These are phyloP conservation scores for Nemophila menziesii DNA, from an alignment of 257 asterid species.

Conservation along the genomic window DNA sequence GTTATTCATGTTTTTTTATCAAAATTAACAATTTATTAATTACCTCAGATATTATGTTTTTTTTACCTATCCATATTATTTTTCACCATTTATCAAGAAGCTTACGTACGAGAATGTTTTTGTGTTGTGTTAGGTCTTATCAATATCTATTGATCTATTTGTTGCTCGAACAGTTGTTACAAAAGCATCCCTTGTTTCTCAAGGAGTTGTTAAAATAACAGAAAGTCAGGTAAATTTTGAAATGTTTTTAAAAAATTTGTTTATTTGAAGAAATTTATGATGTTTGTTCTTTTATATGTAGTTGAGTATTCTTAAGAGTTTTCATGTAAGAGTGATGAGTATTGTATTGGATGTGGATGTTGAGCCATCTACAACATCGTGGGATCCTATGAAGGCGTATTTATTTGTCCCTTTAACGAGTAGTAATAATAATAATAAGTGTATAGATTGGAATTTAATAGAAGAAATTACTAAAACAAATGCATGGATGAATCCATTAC, in stretches of 20 bases:
- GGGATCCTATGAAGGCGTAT: slow-evolving; percentile 93
- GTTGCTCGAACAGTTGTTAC: slow-evolving; percentile 79
- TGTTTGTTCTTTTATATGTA: slow-evolving; percentile 23
- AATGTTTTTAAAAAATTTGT: slow-evolving; percentile 5
- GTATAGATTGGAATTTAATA: slow-evolving; percentile 68
- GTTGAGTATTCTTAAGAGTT: slow-evolving; percentile 72
- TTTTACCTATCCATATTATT: too few relatives aligned
- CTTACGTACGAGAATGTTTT: too few relatives aligned
- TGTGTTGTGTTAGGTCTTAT: slow-evolving; percentile 42
- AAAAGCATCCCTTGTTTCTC: slow-evolving; percentile 60
- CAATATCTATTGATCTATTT: slow-evolving; percentile 87
- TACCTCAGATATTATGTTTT: too few relatives aligned
- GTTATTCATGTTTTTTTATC: too few relatives aligned
- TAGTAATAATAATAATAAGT: too few relatives aligned
- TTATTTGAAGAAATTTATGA: slow-evolving; percentile 13
- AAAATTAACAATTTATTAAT: too few relatives aligned
- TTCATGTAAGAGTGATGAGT: slow-evolving; percentile 97
- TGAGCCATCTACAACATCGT: slow-evolving; percentile 92
- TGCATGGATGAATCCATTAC: slow-evolving; percentile 93
- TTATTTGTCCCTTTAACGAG: slow-evolving; percentile 65
- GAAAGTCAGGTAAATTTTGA: slow-evolving; percentile 84
- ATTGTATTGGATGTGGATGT: slow-evolving; percentile 97
- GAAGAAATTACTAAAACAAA: slow-evolving; percentile 48
- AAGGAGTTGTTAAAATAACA: slow-evolving; percentile 47
- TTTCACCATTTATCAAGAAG: too few relatives aligned